phyloP scores from a whole-genome alignment of 805 yeast species.

The Candida loeiensis region DNA sequence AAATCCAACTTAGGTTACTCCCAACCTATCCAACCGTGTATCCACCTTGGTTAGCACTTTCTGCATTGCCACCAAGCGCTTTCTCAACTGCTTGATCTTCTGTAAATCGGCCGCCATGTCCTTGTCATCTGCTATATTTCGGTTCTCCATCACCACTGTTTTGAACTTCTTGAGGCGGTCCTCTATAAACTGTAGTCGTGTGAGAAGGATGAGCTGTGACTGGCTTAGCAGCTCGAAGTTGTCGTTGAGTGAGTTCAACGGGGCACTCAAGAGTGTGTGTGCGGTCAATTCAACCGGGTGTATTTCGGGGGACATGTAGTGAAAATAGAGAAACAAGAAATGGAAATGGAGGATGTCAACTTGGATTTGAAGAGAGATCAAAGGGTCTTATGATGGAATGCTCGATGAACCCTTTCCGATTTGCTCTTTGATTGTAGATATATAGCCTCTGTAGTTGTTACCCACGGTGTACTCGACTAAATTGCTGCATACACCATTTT shows the following conservation, averaged over 20 bases:
- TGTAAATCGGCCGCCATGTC: constrained; percentile 19
- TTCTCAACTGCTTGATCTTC: constrained; percentile 29
- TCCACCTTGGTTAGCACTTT: constrained; percentile 37
- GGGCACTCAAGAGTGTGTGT: constrained; percentile 51
- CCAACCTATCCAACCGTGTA: constrained; percentile 17
- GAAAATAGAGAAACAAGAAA: too few species aligned
- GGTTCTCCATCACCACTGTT: constrained; percentile 16
- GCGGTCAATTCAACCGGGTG: constrained; percentile 62
- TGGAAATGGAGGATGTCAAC: too few species aligned
- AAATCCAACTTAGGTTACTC: background rate
- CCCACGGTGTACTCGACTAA: too few species aligned
- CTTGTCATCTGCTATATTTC: constrained; percentile 16
- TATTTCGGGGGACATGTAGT: constrained; percentile 26
- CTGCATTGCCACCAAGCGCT: constrained; percentile 24
- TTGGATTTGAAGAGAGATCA: too few species aligned
- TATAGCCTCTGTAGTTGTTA: too few species aligned
- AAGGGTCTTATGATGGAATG: too few species aligned
- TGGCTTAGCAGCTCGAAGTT: constrained; percentile 52
- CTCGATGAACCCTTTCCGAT: too few species aligned
- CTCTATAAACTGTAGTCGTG: constrained; percentile 45
- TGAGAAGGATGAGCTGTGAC: constrained; percentile 51
- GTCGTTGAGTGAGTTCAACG: constrained; percentile 49
- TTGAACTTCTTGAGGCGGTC: constrained; percentile 27
- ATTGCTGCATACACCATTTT: too few species aligned
- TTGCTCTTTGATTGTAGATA: too few species aligned